Evolutionary conservation across 352 stramenopile species (phyloP), one percentile per base, ranked within the genome.

Genomic region (Pythium aristosporum): DNA sequence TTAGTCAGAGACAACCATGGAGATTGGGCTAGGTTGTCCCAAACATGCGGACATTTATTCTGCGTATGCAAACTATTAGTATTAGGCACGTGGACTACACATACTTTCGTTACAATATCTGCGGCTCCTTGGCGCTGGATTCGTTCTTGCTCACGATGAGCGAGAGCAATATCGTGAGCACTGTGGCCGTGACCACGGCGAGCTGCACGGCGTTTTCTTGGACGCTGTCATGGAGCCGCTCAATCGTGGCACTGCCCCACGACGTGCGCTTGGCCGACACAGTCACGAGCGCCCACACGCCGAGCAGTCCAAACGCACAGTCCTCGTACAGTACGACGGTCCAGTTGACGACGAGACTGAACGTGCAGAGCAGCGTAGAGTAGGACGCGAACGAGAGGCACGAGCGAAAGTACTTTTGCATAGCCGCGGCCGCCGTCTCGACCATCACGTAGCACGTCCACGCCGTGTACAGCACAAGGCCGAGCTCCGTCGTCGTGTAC

Each of bases 341-440:
- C 59, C 59, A 66, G 34, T 66, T 60, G 0, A 47, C 51, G 11
- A 66, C n/a, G 39, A 68, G 68, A 36, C 69, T 64, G 36, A 65
- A 42, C 28, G 57, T 32, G n/a, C 69, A 39, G 47, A 65, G 48
- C 20, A 65, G 57, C 57, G 48, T 43, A 11, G 57, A 25, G 47
- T 65, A 65, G 8, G 57, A 56, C 4, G 47, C 36, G 30, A 58
- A 65, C 57, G 57, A 65, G 16, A 65, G 49, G 21, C 57, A 65
- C 37, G 57, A 41, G 16, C 54, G 47, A 42, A 65, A 65, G 48
- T 52, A 65, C 28, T 58, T 57, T 48, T 65, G 57, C 57, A 65
- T 65, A 0, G 50, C 21, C 23, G 41, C 41, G 8, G 57, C 57
- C 13, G 34, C 47, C 4, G 37, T 48, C 25, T 65, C 47, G 36